Evolutionary conservation across 768 basidiomycete genomes (phyloP).

Genomic region (Collybiopsis luxurians): DNA sequence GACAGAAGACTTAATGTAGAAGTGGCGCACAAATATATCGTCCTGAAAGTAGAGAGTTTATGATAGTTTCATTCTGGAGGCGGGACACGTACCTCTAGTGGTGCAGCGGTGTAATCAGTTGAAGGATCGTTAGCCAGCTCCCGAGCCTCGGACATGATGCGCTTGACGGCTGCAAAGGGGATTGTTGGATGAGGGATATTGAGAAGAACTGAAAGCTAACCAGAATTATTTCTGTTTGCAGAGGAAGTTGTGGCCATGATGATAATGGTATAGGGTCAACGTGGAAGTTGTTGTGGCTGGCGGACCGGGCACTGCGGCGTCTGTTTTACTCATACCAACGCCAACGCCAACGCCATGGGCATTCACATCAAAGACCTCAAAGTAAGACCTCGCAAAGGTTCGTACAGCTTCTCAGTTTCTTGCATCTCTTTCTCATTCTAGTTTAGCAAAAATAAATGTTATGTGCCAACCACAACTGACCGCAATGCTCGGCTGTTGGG

Average conservation of each 20-base stretch:
- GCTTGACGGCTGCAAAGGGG: slow-evolving; percentile 70
- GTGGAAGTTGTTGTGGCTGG: slow-evolving; percentile 3
- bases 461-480: slow-evolving; percentile 70
- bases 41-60: slow-evolving; percentile 43
- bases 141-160: slow-evolving; percentile 94
- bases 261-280: slow-evolving; percentile 1
- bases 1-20: slow-evolving; percentile 9
- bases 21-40: slow-evolving; percentile 77
- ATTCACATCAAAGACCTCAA: slow-evolving; percentile 81
- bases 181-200: not conserved
- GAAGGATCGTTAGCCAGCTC: slow-evolving; percentile 85
- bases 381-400: slow-evolving; percentile 76
- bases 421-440: not conserved
- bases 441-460: slow-evolving; percentile 42
- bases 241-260: slow-evolving; percentile 29
- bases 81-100: slow-evolving; percentile 55
- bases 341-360: too few species aligned
- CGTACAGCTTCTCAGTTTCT: slow-evolving; percentile 15
- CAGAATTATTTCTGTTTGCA: slow-evolving; percentile 91
- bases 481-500: slow-evolving; percentile 86
- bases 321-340: not conserved
- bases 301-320: not conserved
- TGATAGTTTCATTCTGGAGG: too few species aligned
- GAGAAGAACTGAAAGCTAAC: slow-evolving; percentile 34
- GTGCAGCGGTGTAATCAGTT: slow-evolving; percentile 84